A percentile compares a stretch with the other conserved stretches of the same genome.
phyloP scores from a whole-genome alignment of 169 alveolate species.

The Plasmodium cynomolgi region DNA sequence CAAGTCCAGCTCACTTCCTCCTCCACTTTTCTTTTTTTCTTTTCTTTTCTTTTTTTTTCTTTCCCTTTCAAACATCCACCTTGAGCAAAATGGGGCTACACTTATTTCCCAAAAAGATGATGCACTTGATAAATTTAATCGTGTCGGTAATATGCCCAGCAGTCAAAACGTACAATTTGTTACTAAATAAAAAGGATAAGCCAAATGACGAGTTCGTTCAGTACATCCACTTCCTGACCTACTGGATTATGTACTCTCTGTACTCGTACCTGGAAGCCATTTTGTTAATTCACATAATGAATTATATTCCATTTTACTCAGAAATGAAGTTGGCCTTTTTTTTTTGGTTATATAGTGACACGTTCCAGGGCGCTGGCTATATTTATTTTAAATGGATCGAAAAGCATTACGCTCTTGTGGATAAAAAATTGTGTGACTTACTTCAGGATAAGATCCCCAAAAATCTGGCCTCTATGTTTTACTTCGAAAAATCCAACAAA shows the following conservation, averaged over 20 bases:
- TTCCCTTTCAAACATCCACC: not conserved
- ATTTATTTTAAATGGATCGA: conserved; percentile 76
- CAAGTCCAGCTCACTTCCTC: not conserved
- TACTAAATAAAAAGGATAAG: conserved; percentile 49
- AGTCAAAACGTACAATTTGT: conserved; percentile 49
- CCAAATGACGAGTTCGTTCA: conserved; percentile 41
- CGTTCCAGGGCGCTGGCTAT: conserved; percentile 86
- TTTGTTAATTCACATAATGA: conserved; percentile 52
- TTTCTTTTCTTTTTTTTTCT: not conserved
- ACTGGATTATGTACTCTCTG: conserved; percentile 82
- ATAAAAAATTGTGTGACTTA: conserved; percentile 53
- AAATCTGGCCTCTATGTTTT: conserved; percentile 19
- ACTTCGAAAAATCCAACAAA: conserved; percentile 46
- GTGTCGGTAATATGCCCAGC: conserved; percentile 65
- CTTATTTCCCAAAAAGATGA: conserved; percentile 37
- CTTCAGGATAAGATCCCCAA: conserved; percentile 25
- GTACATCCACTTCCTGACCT: conserved; percentile 79
- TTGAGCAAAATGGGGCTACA: conserved; percentile 69
- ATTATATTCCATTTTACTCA: conserved; percentile 79
- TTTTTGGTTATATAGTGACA: conserved; percentile 84
- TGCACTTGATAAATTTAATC: conserved; percentile 61
- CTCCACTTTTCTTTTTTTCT: not conserved
- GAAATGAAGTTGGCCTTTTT: conserved; percentile 80
- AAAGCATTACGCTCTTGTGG: conserved; percentile 24
- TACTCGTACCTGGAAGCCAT: conserved; percentile 74